phyloP scores from a whole-genome alignment of 2,329 filamentous ascomycete genomes.

The Cordyceps cicadae region DNA sequence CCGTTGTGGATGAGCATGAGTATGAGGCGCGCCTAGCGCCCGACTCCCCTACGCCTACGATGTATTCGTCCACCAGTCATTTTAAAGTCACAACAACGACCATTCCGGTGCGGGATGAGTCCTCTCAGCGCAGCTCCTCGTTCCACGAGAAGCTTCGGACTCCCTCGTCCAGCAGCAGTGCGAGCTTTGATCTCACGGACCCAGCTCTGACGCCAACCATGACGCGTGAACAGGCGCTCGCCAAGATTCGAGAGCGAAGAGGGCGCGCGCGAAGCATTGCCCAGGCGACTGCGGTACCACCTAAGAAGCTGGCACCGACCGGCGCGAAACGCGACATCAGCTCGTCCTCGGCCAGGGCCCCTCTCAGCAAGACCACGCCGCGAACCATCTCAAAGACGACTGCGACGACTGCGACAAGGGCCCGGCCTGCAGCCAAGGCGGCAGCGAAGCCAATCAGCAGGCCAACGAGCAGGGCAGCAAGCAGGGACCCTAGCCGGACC shows the following conservation, averaged over 20 bases:
- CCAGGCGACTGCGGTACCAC: slow-evolving; percentile 44
- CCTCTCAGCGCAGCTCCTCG: slow-evolving; percentile 27
- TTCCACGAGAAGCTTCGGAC: slow-evolving; percentile 38
- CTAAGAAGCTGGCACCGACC: slow-evolving; percentile 44
- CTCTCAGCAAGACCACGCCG: slow-evolving; percentile 5
- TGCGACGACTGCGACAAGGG: neutral
- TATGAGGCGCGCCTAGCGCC: slow-evolving; percentile 12
- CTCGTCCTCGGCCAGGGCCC: slow-evolving; percentile 32
- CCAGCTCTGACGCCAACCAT: slow-evolving; percentile 56
- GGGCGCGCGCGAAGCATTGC: slow-evolving; percentile 63
- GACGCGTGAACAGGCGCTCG: slow-evolving; percentile 66
- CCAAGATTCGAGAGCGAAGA: slow-evolving; percentile 64
- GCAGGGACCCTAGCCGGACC: neutral
- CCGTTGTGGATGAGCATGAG: slow-evolving; percentile 7
- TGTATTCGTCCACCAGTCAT: slow-evolving; percentile 30
- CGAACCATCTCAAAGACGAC: neutral
- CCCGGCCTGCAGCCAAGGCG: neutral
- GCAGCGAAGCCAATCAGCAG: slow-evolving; percentile 5
- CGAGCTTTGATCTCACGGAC: slow-evolving; percentile 45
- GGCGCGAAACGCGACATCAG: slow-evolving; percentile 38
- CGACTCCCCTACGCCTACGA: slow-evolving; percentile 32
- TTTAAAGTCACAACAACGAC: slow-evolving; percentile 43
- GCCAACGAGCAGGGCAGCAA: slow-evolving; percentile 3
- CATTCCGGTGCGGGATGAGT: slow-evolving; percentile 43
- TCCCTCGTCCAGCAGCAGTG: slow-evolving; percentile 31